Evolutionary conservation across 345 rosid species (phyloP).

Genomic region (Toxicodendron radicans): DNA sequence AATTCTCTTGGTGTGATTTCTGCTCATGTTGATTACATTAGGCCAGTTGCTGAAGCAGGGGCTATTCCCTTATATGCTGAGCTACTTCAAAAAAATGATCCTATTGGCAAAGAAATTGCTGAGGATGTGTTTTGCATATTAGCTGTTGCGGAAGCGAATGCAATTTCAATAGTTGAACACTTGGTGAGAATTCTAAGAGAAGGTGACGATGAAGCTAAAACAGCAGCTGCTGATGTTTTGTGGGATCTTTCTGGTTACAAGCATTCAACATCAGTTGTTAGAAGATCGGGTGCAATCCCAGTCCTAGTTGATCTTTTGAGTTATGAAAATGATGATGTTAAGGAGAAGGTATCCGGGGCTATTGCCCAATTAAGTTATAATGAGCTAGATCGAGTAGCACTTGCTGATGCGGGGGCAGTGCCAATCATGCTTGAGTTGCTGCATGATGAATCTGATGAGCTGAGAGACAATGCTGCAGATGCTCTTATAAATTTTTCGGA

Average conservation of each 20-base stretch:
- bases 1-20: constrained; percentile 58
- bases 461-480: constrained; percentile 51
- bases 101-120: constrained; percentile 53
- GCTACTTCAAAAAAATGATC: constrained; percentile 53
- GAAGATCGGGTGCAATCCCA: constrained; percentile 61
- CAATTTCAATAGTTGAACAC: constrained; percentile 46
- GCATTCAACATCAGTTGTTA: constrained; percentile 46
- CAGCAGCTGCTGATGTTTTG: constrained; percentile 56
- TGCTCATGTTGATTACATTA: constrained; percentile 49
- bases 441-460: constrained; percentile 45
- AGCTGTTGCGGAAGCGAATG: constrained; percentile 58
- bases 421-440: constrained; percentile 45
- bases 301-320: constrained; percentile 46
- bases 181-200: constrained; percentile 59
- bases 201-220: constrained; percentile 48
- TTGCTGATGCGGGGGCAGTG: constrained; percentile 42
- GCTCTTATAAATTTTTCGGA: constrained; percentile 48
- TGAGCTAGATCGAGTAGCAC: constrained; percentile 39
- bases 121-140: constrained; percentile 59
- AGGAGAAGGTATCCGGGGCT: constrained; percentile 50
- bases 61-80: constrained; percentile 59
- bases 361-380: constrained; percentile 55
- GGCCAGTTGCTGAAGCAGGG: constrained; percentile 53
- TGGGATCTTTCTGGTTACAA: constrained; percentile 58
- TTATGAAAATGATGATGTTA: constrained; percentile 39